These are phyloP conservation scores for Arthrocladium fulminans DNA, from an alignment of 2,329 filamentous ascomycete genomes.

Conservation along the genomic window DNA sequence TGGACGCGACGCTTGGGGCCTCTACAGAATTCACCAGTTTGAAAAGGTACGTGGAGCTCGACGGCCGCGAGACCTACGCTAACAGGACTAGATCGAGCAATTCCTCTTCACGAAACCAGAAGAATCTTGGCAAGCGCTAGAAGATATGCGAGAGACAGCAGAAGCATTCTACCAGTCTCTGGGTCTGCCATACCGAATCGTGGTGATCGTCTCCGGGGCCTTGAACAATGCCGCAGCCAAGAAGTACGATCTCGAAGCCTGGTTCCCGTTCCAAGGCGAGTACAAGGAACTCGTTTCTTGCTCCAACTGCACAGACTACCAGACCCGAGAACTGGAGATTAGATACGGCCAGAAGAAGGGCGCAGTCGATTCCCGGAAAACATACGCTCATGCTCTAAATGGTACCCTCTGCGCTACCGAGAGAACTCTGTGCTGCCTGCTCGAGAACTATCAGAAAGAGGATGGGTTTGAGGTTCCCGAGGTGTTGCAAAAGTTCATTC, in stretches of 20 bases:
- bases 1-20: constrained; percentile 90
- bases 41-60: constrained; percentile 57
- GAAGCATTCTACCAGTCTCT: constrained; percentile 95
- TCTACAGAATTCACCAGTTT: constrained; percentile 97
- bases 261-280: constrained; percentile 92
- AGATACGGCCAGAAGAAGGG: constrained; percentile 74
- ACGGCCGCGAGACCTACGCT: constrained; percentile 5
- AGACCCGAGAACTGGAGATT: constrained; percentile 87
- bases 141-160: constrained; percentile 81
- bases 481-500: constrained; percentile 79
- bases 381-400: constrained; percentile 90
- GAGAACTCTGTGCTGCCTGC: constrained; percentile 81
- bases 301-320: constrained; percentile 97
- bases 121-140: constrained; percentile 86
- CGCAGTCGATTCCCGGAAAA: constrained; percentile 74
- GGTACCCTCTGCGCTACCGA: constrained; percentile 85
- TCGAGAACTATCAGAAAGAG: constrained; percentile 94
- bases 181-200: constrained; percentile 79
- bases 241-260: constrained; percentile 93
- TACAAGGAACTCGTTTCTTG: constrained; percentile 98
- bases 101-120: constrained; percentile 76
- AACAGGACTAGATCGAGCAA: constrained; percentile 54
- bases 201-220: constrained; percentile 91
- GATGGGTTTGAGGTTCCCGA: constrained; percentile 75
- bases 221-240: constrained; percentile 82